Evolutionary conservation across 768 basidiomycete species (phyloP), one percentile per base, ranked within the genome.

Genomic region (Suillus clintonianus): DNA sequence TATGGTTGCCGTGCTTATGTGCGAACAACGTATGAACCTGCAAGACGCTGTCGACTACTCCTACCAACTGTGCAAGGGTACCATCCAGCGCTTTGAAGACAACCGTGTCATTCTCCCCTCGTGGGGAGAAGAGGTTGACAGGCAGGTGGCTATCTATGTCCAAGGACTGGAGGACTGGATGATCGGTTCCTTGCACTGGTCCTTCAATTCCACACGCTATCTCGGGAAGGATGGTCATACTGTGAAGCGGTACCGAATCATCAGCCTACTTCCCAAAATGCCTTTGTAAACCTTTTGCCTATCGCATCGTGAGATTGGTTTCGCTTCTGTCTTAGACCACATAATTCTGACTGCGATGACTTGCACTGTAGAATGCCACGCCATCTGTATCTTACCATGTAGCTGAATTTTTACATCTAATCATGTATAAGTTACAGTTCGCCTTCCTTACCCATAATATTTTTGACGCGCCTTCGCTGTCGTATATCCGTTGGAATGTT

Each of bases 171-270:
- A 85, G 66, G 81, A 86, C 64, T 89, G 89, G 89, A 87, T 90
- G 66, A 83, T 88, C 34, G 90, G 87, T 77, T 85, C 84, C 39
- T 74, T 90, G 42, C 85, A 89, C 64, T 92, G 90, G 90, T 87
- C 86, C 71, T 90, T 45, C 2, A 4, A 22, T 45, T 45, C 45
- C 11, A 11, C 82, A 59, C 81, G 90, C 5, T 92, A 92, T 70
- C 90, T 91, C 70, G 90, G 88, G 17, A 74, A 76, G 45, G 69
- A 84, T 17, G 88, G 87, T 11, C 11, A 22, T n/a, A 45, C 45
- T 45, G 43, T 45, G n/a, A 45, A 22, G 77, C 76, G 80, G 67
- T 75, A 80, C 61, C 78, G 86, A 36, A 34, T 83, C 64, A 80
- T 91, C 56, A 78, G 80, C 62, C 79, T 90, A 43, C 74, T 86